Evolutionary conservation across 2,329 filamentous ascomycete genomes (phyloP).

Genomic region (Ophiostoma tasmaniense): DNA sequence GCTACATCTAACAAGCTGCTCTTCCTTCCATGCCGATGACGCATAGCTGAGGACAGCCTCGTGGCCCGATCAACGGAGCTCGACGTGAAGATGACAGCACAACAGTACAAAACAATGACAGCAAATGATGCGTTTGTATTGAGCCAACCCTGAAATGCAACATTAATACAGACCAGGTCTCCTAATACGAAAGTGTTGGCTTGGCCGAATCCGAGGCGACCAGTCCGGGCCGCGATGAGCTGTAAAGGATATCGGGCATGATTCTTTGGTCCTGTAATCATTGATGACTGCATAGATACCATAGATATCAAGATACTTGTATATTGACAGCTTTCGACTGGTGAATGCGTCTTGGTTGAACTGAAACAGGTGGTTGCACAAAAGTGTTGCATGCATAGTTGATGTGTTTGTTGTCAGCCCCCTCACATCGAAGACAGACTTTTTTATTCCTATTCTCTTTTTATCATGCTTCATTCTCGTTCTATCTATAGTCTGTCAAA

Average conservation of each 20-base stretch:
- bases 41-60: not conserved
- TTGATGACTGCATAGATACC: not conserved
- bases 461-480: too few species aligned
- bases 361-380: not conserved
- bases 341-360: not conserved
- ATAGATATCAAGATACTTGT: too few species aligned
- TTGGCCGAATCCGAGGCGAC: not conserved
- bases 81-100: not conserved
- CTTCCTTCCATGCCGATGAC: not conserved
- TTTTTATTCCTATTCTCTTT: not conserved
- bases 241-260: not conserved
- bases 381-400: not conserved
- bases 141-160: too few species aligned
- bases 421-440: not conserved
- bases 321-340: not conserved
- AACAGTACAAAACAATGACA: too few species aligned
- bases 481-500: too few species aligned
- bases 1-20: not conserved
- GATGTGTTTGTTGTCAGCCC: too few species aligned
- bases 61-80: not conserved
- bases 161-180: not conserved
- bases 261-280: not conserved
- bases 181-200: not conserved
- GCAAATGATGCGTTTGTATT: too few species aligned
- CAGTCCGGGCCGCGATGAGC: not conserved